Evolutionary conservation across 495 filamentous ascomycete genomes (phyloP).

Genomic region (Alectoria sarmentosa): DNA sequence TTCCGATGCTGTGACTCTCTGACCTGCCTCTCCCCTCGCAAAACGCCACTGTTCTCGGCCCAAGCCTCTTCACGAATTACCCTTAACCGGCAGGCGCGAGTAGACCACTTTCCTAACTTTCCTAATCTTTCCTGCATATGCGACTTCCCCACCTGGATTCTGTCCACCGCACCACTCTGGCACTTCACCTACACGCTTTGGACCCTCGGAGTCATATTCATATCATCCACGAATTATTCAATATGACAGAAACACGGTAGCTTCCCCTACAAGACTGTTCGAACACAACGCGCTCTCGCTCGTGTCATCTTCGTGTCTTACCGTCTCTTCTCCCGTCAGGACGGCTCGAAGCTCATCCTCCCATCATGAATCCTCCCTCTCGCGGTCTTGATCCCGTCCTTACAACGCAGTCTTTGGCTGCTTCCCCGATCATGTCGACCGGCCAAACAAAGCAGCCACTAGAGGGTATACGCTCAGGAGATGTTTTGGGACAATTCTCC

Average conservation of each 20-base stretch:
- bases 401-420: background rate
- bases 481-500: constrained; percentile 54
- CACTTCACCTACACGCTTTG: constrained; percentile 12
- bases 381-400: background rate
- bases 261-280: background rate
- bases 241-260: background rate
- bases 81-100: constrained; percentile 6
- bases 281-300: constrained; percentile 17
- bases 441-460: constrained; percentile 20
- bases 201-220: background rate
- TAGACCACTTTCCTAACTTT: background rate
- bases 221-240: background rate
- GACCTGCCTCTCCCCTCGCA: background rate
- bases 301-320: constrained; percentile 23
- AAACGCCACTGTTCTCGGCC: constrained; percentile 8
- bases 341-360: constrained; percentile 4
- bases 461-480: constrained; percentile 27
- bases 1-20: background rate
- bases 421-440: background rate
- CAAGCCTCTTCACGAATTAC: constrained; percentile 5
- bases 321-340: background rate
- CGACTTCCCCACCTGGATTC: constrained; percentile 4
- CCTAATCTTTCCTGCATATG: background rate
- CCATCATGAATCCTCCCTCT: constrained; percentile 10
- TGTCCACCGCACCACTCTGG: constrained; percentile 1